phyloP scores from a whole-genome alignment of 495 filamentous ascomycete species.

The Pseudevernia furfuracea region DNA sequence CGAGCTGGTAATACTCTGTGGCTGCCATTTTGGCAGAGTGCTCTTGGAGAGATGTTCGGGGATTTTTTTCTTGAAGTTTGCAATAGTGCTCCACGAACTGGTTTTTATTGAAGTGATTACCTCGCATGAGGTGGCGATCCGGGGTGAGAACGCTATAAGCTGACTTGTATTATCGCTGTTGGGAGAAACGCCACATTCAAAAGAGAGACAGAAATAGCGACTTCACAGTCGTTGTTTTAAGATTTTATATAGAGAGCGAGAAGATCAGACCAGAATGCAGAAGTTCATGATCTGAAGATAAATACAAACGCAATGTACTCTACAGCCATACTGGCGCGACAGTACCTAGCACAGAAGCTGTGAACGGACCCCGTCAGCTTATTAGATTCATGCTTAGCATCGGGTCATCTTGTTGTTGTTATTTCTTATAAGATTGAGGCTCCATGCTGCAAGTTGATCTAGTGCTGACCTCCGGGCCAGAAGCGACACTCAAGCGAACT shows the following conservation, averaged over 20 bases:
- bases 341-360: background rate
- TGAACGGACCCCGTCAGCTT: background rate
- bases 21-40: slow-evolving; percentile 1
- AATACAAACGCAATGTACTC: background rate
- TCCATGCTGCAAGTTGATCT: background rate
- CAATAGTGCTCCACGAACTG: background rate
- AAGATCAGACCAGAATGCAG: too few relatives aligned
- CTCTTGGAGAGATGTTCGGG: background rate
- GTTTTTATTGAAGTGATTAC: background rate
- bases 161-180: background rate
- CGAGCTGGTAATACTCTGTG: slow-evolving; percentile 3
- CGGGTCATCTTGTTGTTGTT: background rate
- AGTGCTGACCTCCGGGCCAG: slow-evolving; percentile 1
- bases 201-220: background rate
- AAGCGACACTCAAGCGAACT: slow-evolving; percentile 6
- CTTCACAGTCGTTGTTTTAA: background rate
- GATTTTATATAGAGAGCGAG: background rate
- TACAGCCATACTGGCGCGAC: background rate
- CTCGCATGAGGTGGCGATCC: background rate
- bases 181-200: background rate
- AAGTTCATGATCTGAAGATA: background rate
- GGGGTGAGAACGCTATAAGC: background rate
- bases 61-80: background rate
- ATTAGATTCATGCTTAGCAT: background rate
- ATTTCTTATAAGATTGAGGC: background rate